Evolutionary conservation across 2,329 filamentous ascomycete species (phyloP).

Genomic region (Fusarium falciforme): DNA sequence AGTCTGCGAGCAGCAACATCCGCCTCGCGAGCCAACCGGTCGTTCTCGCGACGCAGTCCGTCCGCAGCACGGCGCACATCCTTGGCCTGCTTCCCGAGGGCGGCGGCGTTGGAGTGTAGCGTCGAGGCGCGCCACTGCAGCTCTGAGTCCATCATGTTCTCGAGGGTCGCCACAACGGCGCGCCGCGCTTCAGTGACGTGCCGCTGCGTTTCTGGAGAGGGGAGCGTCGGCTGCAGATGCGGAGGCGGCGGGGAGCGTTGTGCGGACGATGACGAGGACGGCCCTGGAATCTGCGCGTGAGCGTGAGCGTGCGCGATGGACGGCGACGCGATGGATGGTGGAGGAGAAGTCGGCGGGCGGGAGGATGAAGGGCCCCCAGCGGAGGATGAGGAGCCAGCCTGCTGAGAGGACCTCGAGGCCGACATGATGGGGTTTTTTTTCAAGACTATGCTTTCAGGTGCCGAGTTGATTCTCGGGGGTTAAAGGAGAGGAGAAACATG

Average conservation of each 20-base stretch:
- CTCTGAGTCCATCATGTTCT: slow-evolving; percentile 76
- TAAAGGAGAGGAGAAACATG: neutral
- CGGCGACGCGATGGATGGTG: slow-evolving; percentile 38
- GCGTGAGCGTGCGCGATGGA: slow-evolving; percentile 37
- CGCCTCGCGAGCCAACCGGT: slow-evolving; percentile 73
- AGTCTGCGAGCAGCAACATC: slow-evolving; percentile 71
- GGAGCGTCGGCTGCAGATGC: slow-evolving; percentile 52
- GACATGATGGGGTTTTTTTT: slow-evolving; percentile 15
- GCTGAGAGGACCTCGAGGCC: slow-evolving; percentile 16
- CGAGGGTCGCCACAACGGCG: slow-evolving; percentile 71
- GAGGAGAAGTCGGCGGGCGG: slow-evolving; percentile 40
- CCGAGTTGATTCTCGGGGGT: neutral
- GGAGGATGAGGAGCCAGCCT: slow-evolving; percentile 15
- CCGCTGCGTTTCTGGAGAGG: slow-evolving; percentile 56
- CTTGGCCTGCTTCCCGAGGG: slow-evolving; percentile 74
- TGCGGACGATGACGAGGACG: neutral
- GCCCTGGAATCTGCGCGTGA: slow-evolving; percentile 20
- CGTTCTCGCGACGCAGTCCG: slow-evolving; percentile 71
- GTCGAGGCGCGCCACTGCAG: slow-evolving; percentile 75
- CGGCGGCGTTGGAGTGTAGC: slow-evolving; percentile 75
- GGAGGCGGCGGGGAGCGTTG: slow-evolving; percentile 29
- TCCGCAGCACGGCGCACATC: slow-evolving; percentile 71
- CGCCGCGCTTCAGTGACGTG: slow-evolving; percentile 67
- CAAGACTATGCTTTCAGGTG: neutral
- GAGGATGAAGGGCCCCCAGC: slow-evolving; percentile 33